phyloP scores from a whole-genome alignment of 2,329 filamentous ascomycete species.

The Capronia americana region DNA sequence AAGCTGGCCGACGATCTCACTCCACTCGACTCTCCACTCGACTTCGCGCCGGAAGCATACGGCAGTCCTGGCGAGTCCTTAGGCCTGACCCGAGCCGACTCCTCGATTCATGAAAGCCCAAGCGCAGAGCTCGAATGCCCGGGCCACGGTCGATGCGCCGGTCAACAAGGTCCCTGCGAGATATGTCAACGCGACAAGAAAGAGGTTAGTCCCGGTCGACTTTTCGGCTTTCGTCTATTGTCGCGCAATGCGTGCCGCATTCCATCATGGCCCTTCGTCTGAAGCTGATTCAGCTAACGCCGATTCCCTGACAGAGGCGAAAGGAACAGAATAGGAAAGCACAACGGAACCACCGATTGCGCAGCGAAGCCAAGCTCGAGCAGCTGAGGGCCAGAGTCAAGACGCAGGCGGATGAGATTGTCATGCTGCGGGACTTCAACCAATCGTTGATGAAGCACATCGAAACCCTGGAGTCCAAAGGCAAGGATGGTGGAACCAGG shows the following conservation, averaged over 20 bases:
- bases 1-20: background rate
- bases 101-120: constrained; percentile 14
- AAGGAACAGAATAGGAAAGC: constrained; percentile 35
- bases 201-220: constrained; percentile 26
- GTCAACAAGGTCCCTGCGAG: constrained; percentile 20
- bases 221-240: background rate
- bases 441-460: constrained; percentile 26
- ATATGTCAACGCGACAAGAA: constrained; percentile 28
- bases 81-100: constrained; percentile 3
- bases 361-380: constrained; percentile 32
- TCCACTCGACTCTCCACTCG: constrained; percentile 17
- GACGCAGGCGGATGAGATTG: constrained; percentile 31
- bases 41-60: constrained; percentile 11
- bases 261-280: background rate
- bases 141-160: constrained; percentile 15
- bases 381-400: constrained; percentile 26
- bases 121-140: constrained; percentile 17
- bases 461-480: constrained; percentile 14
- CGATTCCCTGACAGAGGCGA: constrained; percentile 19
- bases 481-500: constrained; percentile 9
- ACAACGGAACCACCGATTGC: constrained; percentile 34
- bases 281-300: constrained; percentile 14
- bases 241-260: background rate
- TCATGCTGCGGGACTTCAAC: constrained; percentile 28
- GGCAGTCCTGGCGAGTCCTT: constrained; percentile 17